These are phyloP conservation scores for Physcia stellaris DNA, from an alignment of 495 filamentous ascomycete species.

Conservation along the genomic window DNA sequence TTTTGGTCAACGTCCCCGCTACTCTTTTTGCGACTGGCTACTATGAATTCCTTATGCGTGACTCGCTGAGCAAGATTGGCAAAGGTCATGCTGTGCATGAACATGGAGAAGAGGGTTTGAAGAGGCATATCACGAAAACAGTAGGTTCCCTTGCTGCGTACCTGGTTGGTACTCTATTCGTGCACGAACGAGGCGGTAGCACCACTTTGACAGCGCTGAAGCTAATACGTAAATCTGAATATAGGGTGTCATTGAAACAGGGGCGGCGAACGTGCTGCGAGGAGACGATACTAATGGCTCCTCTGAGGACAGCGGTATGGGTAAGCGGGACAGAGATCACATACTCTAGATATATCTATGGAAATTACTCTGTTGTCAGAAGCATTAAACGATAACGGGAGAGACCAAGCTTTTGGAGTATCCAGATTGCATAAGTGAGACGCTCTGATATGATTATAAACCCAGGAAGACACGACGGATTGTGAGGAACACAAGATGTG, in stretches of 20 bases:
- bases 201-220: not conserved
- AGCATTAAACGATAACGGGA: too few species aligned
- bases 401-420: too few species aligned
- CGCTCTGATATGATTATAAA: too few species aligned
- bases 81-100: constrained; percentile 33
- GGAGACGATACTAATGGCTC: constrained; percentile 1
- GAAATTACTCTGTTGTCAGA: too few species aligned
- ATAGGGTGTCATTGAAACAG: constrained; percentile 13
- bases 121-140: constrained; percentile 31
- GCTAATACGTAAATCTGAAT: not conserved
- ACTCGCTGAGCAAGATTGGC: constrained; percentile 33
- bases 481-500: too few species aligned
- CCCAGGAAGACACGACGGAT: too few species aligned
- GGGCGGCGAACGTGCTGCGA: constrained; percentile 9
- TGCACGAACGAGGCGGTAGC: not conserved
- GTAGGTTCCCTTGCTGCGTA: constrained; percentile 8
- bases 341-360: too few species aligned
- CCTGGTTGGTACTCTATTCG: too few species aligned
- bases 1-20: constrained; percentile 38
- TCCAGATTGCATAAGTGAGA: too few species aligned
- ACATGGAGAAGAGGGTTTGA: constrained; percentile 34
- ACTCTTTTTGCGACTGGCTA: constrained; percentile 36
- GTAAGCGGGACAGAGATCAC: not conserved
- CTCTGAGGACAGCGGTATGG: constrained; percentile 7
- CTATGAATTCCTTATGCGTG: constrained; percentile 38